Percentiles rank a stretch among this genome's conserved stretches.
These are phyloP conservation scores for Garcia nutans DNA, from an alignment of 345 rosid species.

Conservation along the genomic window DNA sequence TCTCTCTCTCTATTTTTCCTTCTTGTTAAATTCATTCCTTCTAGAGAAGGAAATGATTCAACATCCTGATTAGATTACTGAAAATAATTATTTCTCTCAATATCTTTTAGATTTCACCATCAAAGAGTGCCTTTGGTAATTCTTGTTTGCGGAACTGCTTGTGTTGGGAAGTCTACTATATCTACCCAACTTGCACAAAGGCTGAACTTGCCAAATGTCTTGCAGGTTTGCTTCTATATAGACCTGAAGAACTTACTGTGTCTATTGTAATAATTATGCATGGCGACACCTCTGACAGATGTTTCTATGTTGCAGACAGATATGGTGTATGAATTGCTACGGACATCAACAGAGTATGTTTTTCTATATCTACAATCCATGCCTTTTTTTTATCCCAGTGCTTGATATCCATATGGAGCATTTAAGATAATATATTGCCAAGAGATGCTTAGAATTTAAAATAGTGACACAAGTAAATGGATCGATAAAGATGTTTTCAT, in stretches of 20 bases:
- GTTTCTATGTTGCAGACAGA: slow-evolving; percentile 57
- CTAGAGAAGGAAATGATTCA: not conserved
- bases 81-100: too few relatives aligned
- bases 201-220: slow-evolving; percentile 95
- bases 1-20: too few relatives aligned
- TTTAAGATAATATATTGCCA: slow-evolving; percentile 7
- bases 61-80: too few relatives aligned
- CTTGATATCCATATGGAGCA: slow-evolving; percentile 6
- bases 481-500: not conserved
- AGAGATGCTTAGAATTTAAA: not conserved
- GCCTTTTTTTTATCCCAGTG: not conserved
- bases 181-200: slow-evolving; percentile 99
- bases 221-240: slow-evolving; percentile 55
- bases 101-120: slow-evolving; percentile 59
- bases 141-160: slow-evolving; percentile 98
- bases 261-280: not conserved
- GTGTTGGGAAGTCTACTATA: slow-evolving; percentile 96
- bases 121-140: slow-evolving; percentile 96
- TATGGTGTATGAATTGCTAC: slow-evolving; percentile 77
- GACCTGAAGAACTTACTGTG: not conserved
- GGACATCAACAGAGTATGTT: slow-evolving; percentile 81
- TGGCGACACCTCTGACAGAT: slow-evolving; percentile 12
- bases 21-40: not conserved
- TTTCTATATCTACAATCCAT: not conserved
- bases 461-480: not conserved